Conservation (phyloP, 805 yeast genomes). For the Myxozyma nipponensis region DNA sequence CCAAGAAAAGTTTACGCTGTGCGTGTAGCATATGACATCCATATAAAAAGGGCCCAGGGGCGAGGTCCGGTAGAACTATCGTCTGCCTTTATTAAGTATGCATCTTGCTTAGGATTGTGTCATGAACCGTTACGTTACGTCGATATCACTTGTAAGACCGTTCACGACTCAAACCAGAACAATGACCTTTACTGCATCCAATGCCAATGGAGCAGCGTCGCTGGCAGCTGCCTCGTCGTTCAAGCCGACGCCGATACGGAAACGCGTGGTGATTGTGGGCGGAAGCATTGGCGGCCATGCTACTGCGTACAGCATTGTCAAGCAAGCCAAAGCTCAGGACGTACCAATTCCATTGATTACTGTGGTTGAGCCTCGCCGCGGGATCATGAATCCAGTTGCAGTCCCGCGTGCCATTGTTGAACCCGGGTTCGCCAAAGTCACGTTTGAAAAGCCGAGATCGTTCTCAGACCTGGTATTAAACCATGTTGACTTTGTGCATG, state of each 20-base stretch:
- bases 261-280: neutral
- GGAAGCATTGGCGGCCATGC: constrained; percentile 1
- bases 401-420: constrained; percentile 1
- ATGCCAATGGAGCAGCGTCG: no score
- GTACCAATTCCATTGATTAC: neutral
- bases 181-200: no score
- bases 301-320: neutral
- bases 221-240: neutral
- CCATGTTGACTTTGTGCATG: constrained; percentile 13
- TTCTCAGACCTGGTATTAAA: constrained; percentile 9
- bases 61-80: no score
- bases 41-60: no score
- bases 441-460: neutral
- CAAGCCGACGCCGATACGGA: neutral
- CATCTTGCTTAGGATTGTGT: no score
- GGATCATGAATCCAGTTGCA: constrained; percentile 3
- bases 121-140: no score
- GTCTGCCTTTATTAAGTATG: no score
- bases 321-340: neutral
- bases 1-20: no score
- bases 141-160: no score
- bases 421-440: neutral
- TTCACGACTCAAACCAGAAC: no score
- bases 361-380: constrained; percentile 1
- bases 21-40: no score